Percentiles rank a stretch among this genome's conserved stretches.
These are phyloP conservation scores for Hypoxylon sp. DNA, from an alignment of 2,329 filamentous ascomycete genomes.

Conservation along the genomic window DNA sequence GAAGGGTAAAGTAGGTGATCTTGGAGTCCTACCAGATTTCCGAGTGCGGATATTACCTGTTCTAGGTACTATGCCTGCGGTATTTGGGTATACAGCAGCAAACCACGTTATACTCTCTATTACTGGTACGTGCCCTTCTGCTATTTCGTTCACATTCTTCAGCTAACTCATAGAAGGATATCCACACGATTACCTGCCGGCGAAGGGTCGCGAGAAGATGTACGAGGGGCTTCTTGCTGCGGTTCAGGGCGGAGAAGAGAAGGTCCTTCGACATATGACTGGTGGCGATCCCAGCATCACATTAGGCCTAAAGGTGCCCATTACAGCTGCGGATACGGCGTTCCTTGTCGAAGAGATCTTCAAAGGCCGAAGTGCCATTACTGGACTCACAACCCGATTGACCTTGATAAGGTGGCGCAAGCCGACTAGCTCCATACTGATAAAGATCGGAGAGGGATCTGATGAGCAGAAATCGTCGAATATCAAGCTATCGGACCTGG, in stretches of 20 bases:
- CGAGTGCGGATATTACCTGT: conserved; percentile 95
- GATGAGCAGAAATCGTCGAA: conserved; percentile 84
- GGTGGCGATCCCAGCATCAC: conserved; percentile 63
- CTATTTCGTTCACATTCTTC: neutral
- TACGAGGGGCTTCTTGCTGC: conserved; percentile 85
- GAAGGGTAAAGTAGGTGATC: conserved; percentile 87
- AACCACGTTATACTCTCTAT: conserved; percentile 93
- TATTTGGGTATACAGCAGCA: conserved; percentile 91
- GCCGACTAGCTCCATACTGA: conserved; percentile 70
- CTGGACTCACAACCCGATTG: conserved; percentile 82
- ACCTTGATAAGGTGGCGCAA: conserved; percentile 84
- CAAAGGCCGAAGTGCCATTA: conserved; percentile 84
- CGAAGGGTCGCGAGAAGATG: conserved; percentile 89
- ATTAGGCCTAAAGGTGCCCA: conserved; percentile 81
- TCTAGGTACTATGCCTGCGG: conserved; percentile 94
- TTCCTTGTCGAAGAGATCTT: conserved; percentile 94
- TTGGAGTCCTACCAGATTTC: conserved; percentile 92
- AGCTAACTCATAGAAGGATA: conserved; percentile 67
- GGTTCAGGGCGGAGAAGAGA: conserved; percentile 84
- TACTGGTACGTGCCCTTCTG: conserved; percentile 55
- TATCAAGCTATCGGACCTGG: conserved; percentile 58
- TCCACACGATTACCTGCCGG: conserved; percentile 84
- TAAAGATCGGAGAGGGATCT: conserved; percentile 71
- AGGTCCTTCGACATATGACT: conserved; percentile 69
- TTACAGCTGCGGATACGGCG: conserved; percentile 84